These are phyloP conservation scores for Fagus crenata DNA, from an alignment of 306 rosid genomes.

Conservation along the genomic window DNA sequence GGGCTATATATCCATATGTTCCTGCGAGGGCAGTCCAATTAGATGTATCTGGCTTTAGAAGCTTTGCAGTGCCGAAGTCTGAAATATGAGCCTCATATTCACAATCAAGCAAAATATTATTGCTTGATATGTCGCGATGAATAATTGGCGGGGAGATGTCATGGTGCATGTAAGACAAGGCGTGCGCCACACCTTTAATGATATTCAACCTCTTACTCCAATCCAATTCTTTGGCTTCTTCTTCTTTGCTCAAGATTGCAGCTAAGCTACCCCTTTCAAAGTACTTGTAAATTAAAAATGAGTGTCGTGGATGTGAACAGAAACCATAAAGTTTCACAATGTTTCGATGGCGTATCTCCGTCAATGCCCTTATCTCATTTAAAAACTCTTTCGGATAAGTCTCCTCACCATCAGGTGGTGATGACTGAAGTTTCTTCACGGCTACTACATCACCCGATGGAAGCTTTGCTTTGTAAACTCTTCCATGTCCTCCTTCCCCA, in stretches of 20 bases:
- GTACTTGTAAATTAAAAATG: conserved; percentile 30
- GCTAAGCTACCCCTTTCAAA: conserved; percentile 20
- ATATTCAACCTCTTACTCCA: conserved; percentile 24
- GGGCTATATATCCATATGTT: conserved; percentile 29
- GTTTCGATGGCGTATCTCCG: conserved; percentile 30
- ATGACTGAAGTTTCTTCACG: conserved; percentile 9
- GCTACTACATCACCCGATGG: not conserved
- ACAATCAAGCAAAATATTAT: conserved; percentile 14
- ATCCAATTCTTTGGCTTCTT: not conserved
- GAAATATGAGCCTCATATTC: conserved; percentile 24
- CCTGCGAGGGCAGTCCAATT: conserved; percentile 27
- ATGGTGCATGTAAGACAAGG: conserved; percentile 29
- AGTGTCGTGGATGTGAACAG: conserved; percentile 9
- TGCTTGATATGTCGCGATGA: conserved; percentile 25
- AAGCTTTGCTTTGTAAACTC: conserved; percentile 25
- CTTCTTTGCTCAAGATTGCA: not conserved
- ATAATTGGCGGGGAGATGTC: conserved; percentile 12
- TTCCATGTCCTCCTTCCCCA: conserved; percentile 32
- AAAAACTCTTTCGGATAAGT: conserved; percentile 17
- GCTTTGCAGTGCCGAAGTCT: conserved; percentile 24
- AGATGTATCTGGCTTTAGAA: conserved; percentile 26
- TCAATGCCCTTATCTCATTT: conserved; percentile 24
- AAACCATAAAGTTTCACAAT: conserved; percentile 27
- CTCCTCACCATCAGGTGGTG: not conserved
- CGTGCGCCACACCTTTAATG: conserved; percentile 25